Base-by-base conservation (phyloP, 306 rosid genomes). In the Ormosia semicastrata region DNA sequence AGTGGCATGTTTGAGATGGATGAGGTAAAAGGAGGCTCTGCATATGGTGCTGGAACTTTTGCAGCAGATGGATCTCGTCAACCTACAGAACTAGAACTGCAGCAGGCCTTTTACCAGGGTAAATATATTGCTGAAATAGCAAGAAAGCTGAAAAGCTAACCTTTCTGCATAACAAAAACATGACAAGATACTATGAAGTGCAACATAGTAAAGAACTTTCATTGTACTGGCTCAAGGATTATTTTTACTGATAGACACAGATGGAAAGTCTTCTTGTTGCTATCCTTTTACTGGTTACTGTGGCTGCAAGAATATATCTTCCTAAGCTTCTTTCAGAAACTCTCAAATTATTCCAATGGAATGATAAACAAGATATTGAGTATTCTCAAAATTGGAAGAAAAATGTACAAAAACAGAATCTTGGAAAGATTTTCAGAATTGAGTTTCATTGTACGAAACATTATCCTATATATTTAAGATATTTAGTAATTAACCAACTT, bases 1-100 rank as follows among this genome's bases (percentile, higher is more conserved):
- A 88, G 85, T 50, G 94, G 91, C 81, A 91, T 95, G 98, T 84
- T 90, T 66, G 98, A 93, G 88, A 90, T 95, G 90, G 81, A 74
- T 3, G 94, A 91, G 89, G 98, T 93, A 1, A 95, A 88, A 79
- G 98, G 97, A 74, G 99, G 99, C 10, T 95, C 95, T 29, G 44
- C 98, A 30, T 95, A 93, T 52, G 99, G 99, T 14, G 93, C 98
- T 39, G 99, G 97, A 85, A 95, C 99, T 66, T 95, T 77, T 41
- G 99, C 98, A 1, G 94, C 91, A 5, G 97, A 95, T 62, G 98
- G 99, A 80, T 64, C 94, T 73, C 98, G 97, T 33, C 89, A 89
- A 41, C 98, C 99, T 2, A 95, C 99, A 0, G 89, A 89, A 68
- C 88, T 93, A 46, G 95, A 93, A 81, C 92, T 95, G 41, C 84